phyloP scores from a whole-genome alignment of 345 rosid genomes.

The Theobroma cacao region DNA sequence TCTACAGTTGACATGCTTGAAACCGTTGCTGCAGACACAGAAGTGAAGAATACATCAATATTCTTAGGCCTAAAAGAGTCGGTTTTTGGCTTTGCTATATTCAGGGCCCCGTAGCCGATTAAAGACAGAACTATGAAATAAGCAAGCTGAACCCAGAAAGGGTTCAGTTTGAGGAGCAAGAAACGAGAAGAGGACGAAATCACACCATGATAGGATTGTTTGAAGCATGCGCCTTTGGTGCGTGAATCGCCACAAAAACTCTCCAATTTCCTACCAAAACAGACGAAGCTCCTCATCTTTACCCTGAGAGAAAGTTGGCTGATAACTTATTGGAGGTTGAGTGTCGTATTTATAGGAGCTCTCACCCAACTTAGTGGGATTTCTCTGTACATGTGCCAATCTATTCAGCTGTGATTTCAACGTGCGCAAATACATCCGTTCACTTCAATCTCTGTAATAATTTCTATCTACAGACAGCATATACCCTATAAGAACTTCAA shows the following conservation, averaged over 20 bases:
- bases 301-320: background rate
- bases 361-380: background rate
- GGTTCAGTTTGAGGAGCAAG: constrained; percentile 19
- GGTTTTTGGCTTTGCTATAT: constrained; percentile 37
- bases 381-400: too few relatives aligned
- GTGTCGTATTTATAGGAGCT: background rate
- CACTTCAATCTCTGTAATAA: too few relatives aligned
- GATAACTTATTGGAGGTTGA: too few relatives aligned
- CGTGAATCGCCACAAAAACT: background rate
- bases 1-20: constrained; percentile 80
- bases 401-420: too few relatives aligned
- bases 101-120: constrained; percentile 37
- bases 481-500: too few relatives aligned
- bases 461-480: too few relatives aligned
- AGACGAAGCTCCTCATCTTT: background rate
- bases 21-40: constrained; percentile 57
- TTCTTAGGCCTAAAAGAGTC: constrained; percentile 26
- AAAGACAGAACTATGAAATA: constrained; percentile 40
- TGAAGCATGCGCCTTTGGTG: background rate
- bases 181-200: background rate
- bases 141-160: constrained; percentile 34
- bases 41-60: constrained; percentile 67
- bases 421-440: too few relatives aligned
- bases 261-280: background rate
- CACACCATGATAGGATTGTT: background rate